A percentile compares a stretch with the other conserved stretches of the same genome.
Evolutionary conservation across 768 basidiomycete species (phyloP).

Genomic region (Auriculariales sp.): DNA sequence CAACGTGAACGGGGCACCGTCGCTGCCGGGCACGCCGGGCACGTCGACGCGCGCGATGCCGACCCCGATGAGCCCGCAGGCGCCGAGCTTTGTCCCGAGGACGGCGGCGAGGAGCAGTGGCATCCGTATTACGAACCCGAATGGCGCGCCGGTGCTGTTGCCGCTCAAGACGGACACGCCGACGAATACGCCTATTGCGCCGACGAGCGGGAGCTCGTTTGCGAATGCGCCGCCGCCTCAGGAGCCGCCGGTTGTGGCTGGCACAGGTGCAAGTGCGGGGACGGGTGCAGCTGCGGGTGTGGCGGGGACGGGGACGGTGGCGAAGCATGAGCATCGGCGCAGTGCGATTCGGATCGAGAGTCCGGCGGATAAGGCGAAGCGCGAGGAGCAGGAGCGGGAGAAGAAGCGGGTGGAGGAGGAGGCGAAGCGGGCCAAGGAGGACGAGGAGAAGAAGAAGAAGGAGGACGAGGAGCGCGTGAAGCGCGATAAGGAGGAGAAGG

Average conservation of each 20-base stretch:
- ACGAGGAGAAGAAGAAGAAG: slow-evolving; percentile 8
- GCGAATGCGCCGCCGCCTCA: no score
- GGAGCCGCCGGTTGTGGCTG: no score
- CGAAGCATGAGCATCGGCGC: background rate
- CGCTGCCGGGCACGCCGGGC: no score
- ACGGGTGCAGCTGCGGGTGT: no score
- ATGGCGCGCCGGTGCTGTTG: background rate
- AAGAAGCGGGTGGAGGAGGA: slow-evolving; percentile 6
- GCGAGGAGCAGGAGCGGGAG: slow-evolving; percentile 4
- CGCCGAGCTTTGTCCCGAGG: background rate
- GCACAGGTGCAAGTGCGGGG: no score
- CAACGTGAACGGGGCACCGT: no score
- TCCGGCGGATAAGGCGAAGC: slow-evolving; percentile 1
- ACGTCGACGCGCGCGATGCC: background rate
- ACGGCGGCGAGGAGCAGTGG: background rate
- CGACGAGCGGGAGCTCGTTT: background rate
- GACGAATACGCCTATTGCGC: background rate
- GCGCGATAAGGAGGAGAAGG: slow-evolving; percentile 87
- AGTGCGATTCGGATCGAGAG: background rate
- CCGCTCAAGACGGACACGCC: background rate
- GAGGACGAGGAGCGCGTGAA: slow-evolving; percentile 64
- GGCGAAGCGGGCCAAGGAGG: slow-evolving; percentile 4
- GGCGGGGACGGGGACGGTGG: no score
- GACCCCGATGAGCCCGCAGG: background rate
- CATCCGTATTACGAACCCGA: background rate